phyloP scores from a whole-genome alignment of 2,329 filamentous ascomycete species.

The Botrytis pseudocinerea region DNA sequence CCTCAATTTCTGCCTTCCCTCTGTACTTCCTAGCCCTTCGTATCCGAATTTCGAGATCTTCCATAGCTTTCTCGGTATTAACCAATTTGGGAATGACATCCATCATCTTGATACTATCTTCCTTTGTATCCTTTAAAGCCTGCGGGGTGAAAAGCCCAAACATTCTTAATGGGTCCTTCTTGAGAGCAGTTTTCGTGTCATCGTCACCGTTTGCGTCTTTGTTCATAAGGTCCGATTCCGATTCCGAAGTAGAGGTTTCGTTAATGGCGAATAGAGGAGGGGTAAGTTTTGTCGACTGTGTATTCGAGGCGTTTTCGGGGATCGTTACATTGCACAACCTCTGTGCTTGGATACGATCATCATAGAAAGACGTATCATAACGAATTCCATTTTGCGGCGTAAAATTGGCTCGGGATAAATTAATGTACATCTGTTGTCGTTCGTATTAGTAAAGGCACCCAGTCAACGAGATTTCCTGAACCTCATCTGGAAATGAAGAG shows the following conservation, averaged over 20 bases:
- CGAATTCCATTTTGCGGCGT: constrained; percentile 60
- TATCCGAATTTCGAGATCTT: constrained; percentile 67
- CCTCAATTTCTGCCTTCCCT: constrained; percentile 17
- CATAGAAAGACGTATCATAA: constrained; percentile 71
- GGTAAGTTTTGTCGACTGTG: constrained; percentile 38
- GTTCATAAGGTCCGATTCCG: background rate
- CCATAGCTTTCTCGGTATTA: constrained; percentile 61
- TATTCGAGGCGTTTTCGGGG: constrained; percentile 22
- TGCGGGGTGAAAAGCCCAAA: constrained; percentile 55
- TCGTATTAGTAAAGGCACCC: background rate
- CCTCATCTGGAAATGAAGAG: background rate
- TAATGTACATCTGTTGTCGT: constrained; percentile 32
- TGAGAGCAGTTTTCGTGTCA: constrained; percentile 4
- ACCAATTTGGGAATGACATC: constrained; percentile 59
- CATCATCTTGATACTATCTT: constrained; percentile 55
- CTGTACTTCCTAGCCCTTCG: constrained; percentile 52
- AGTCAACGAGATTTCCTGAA: background rate
- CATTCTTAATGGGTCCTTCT: constrained; percentile 56
- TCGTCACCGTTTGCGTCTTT: constrained; percentile 7
- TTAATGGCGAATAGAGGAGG: constrained; percentile 14
- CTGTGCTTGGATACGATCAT: constrained; percentile 68
- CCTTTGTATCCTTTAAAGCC: constrained; percentile 57
- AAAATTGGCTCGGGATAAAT: constrained; percentile 74
- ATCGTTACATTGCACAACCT: constrained; percentile 46
- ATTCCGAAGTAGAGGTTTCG: background rate